A percentile compares a stretch with the other conserved stretches of the same genome.
phyloP scores from a whole-genome alignment of 2,329 filamentous ascomycete species.

The Fusarium mangiferae region DNA sequence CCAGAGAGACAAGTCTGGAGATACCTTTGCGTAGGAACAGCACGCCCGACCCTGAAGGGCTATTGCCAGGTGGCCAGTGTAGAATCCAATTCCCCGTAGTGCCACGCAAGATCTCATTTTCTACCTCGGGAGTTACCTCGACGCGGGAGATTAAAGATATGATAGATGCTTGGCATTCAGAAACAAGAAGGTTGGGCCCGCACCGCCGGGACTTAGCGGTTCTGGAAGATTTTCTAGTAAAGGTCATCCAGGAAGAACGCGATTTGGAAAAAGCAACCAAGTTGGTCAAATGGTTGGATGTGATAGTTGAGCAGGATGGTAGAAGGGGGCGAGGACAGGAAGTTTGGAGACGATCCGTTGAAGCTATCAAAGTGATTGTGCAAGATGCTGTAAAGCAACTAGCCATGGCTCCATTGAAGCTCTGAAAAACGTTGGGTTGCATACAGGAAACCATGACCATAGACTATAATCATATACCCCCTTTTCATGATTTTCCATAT shows the following conservation, averaged over 20 bases:
- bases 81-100: constrained; percentile 59
- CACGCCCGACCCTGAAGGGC: constrained; percentile 36
- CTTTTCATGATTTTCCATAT: not conserved
- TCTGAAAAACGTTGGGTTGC: constrained; percentile 46
- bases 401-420: constrained; percentile 65
- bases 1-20: constrained; percentile 64
- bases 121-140: constrained; percentile 54
- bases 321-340: constrained; percentile 50
- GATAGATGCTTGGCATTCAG: constrained; percentile 78
- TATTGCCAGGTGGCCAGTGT: constrained; percentile 51
- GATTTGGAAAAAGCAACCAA: constrained; percentile 80
- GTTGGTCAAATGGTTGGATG: constrained; percentile 74
- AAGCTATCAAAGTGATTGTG: constrained; percentile 59
- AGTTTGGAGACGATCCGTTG: constrained; percentile 59
- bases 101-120: constrained; percentile 60
- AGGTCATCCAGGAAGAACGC: constrained; percentile 79
- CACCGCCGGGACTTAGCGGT: constrained; percentile 81
- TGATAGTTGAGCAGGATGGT: constrained; percentile 63
- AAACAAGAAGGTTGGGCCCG: constrained; percentile 79
- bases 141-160: constrained; percentile 75
- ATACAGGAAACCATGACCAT: not conserved
- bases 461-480: constrained; percentile 23
- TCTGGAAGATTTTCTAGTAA: constrained; percentile 75
- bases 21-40: constrained; percentile 44
- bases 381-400: constrained; percentile 65